Evolutionary conservation across 768 basidiomycete genomes (phyloP).

Genomic region (Ramaria sp.): DNA sequence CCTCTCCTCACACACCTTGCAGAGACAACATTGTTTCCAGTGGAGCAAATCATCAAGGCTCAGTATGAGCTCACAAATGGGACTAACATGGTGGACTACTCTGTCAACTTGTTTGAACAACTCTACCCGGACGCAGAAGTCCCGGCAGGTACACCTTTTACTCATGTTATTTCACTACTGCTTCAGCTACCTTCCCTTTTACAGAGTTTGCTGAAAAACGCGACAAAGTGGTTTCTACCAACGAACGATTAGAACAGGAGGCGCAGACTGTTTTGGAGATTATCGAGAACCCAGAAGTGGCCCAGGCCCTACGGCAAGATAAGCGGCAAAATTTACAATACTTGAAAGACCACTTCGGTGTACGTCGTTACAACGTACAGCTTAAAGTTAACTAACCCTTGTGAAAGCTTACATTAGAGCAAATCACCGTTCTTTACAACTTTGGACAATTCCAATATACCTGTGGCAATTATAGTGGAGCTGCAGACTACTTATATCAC

Average conservation of each 20-base stretch:
- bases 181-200: not conserved
- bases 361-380: conserved; percentile 26
- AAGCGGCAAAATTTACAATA: conserved; percentile 94
- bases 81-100: conserved; percentile 98
- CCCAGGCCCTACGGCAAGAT: conserved; percentile 87
- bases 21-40: conserved; percentile 63
- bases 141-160: conserved; percentile 44
- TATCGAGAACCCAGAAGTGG: conserved; percentile 95
- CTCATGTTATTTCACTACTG: not conserved
- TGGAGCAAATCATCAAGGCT: conserved; percentile 71
- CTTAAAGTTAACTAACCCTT: not conserved
- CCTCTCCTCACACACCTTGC: conserved; percentile 85
- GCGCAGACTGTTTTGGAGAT: conserved; percentile 91
- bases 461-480: conserved; percentile 94
- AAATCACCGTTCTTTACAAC: conserved; percentile 93
- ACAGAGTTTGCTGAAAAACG: conserved; percentile 80
- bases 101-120: conserved; percentile 68
- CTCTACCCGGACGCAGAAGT: conserved; percentile 61
- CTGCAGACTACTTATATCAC: conserved; percentile 97
- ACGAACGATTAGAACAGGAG: conserved; percentile 77
- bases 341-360: conserved; percentile 86
- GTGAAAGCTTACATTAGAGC: conserved; percentile 78
- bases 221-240: conserved; percentile 69
- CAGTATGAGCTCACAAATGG: conserved; percentile 97
- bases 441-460: conserved; percentile 99